Conservation (phyloP, 1,139 yeast species). For the Saccharomyces hybrid region DNA sequence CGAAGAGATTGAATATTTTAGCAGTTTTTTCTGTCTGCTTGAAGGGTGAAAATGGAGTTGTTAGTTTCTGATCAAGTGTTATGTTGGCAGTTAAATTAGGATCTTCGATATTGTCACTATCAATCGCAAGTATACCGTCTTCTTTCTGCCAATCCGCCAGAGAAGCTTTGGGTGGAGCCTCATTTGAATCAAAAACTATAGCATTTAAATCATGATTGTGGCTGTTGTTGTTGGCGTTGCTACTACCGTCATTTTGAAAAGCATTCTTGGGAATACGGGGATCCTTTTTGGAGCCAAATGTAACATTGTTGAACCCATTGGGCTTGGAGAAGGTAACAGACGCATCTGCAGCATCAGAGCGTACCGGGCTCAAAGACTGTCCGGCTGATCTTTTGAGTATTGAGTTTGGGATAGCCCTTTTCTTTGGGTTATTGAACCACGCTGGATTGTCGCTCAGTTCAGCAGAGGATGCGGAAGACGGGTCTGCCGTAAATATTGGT, state of each 20-base stretch:
- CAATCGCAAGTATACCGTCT: neutral
- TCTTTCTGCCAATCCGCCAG: constrained; percentile 4
- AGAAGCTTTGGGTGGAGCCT: constrained; percentile 3
- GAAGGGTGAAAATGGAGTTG: neutral
- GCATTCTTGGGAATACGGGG: constrained; percentile 10
- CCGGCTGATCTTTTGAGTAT: constrained; percentile 18
- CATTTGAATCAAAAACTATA: constrained; percentile 21
- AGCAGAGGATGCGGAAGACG: neutral
- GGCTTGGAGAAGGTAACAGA: neutral
- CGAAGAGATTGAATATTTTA: neutral
- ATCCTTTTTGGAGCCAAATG: constrained; percentile 35
- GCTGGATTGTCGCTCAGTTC: neutral
- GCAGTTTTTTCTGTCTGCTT: neutral
- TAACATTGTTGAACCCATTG: constrained; percentile 30
- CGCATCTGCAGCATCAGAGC: constrained; percentile 1
- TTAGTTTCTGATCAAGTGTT: neutral
- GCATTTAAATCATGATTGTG: constrained; percentile 25
- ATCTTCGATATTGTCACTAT: neutral
- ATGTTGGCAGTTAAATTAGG: neutral
- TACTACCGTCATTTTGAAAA: neutral
- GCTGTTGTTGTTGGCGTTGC: constrained; percentile 22
- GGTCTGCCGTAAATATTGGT: neutral
- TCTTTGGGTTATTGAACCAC: constrained; percentile 7
- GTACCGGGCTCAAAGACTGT: constrained; percentile 2
- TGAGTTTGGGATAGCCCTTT: constrained; percentile 2